phyloP scores from a whole-genome alignment of 1,284 basidiomycete genomes.

The Papiliotrema flavescens region DNA sequence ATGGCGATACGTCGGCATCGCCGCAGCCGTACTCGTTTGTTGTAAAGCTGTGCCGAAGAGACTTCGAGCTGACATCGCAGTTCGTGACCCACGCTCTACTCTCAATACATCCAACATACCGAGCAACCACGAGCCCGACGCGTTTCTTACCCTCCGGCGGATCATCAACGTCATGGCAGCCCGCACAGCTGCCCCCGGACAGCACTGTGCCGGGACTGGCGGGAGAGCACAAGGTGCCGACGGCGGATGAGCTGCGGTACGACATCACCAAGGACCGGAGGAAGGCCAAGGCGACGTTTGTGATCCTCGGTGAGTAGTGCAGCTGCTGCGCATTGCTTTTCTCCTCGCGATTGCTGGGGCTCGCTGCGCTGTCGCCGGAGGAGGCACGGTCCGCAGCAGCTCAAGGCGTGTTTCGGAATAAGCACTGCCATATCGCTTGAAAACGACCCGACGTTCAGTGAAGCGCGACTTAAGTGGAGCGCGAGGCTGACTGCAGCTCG shows the following conservation, averaged over 20 bases:
- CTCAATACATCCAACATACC: conserved; percentile 43
- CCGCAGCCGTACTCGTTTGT: conserved; percentile 36
- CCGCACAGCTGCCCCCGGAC: conserved; percentile 15
- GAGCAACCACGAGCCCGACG: conserved; percentile 34
- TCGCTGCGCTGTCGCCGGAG: too few relatives aligned
- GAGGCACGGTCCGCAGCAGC: too few relatives aligned
- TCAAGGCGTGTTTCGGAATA: too few relatives aligned
- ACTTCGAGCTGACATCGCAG: conserved; percentile 12
- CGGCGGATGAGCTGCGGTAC: conserved; percentile 23
- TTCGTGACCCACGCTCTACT: conserved; percentile 40
- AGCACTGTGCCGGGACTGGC: conserved; percentile 24
- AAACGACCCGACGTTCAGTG: too few relatives aligned
- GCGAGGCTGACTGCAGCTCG: conserved; percentile 54
- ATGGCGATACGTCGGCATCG: conserved; percentile 42
- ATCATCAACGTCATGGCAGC: conserved; percentile 2
- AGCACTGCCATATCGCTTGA: too few relatives aligned
- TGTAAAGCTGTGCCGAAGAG: background rate
- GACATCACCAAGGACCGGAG: conserved; percentile 31
- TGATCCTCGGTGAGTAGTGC: conserved; percentile 58
- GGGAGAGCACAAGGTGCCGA: conserved; percentile 13
- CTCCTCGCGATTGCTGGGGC: too few relatives aligned
- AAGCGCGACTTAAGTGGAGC: too few relatives aligned
- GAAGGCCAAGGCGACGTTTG: conserved; percentile 82
- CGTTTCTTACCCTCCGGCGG: conserved; percentile 19
- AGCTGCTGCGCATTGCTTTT: background rate